Evolutionary conservation across 257 asterid genomes (phyloP).

Genomic region (Fraxinus anomala): DNA sequence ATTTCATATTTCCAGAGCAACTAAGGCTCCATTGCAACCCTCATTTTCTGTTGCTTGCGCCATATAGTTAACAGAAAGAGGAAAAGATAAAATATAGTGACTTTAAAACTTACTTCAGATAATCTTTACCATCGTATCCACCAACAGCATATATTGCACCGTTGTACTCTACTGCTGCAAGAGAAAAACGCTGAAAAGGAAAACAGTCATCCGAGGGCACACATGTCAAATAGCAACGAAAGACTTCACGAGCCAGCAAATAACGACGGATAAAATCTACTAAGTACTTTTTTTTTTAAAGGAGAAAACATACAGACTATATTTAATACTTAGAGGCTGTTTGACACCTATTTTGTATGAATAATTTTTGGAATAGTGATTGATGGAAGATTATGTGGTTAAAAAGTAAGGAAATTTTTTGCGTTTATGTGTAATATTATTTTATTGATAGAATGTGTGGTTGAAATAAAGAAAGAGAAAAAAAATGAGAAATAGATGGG

Average conservation of each 20-base stretch:
- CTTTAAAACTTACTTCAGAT: constrained; percentile 64
- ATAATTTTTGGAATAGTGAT: too few relatives aligned
- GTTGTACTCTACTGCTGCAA: constrained; percentile 75
- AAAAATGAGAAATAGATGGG: too few relatives aligned
- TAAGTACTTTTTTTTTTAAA: too few relatives aligned
- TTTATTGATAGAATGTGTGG: too few relatives aligned
- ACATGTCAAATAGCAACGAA: constrained; percentile 5
- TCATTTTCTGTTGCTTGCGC: background rate
- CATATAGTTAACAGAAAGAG: too few relatives aligned
- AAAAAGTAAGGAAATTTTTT: too few relatives aligned
- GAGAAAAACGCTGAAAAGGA: constrained; percentile 65
- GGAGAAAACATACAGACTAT: background rate
- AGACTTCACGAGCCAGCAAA: background rate
- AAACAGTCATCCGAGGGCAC: constrained; percentile 1
- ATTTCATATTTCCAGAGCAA: constrained; percentile 5
- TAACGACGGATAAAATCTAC: background rate
- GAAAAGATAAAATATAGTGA: background rate
- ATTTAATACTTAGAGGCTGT: too few relatives aligned
- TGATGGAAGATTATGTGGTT: too few relatives aligned
- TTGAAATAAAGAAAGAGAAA: too few relatives aligned
- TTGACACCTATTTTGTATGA: too few relatives aligned
- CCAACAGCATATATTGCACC: constrained; percentile 85
- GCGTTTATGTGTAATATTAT: too few relatives aligned
- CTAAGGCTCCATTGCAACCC: background rate
- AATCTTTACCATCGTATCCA: constrained; percentile 63